These are phyloP conservation scores for Camptophora hylomeconis DNA, from an alignment of 2,329 filamentous ascomycete genomes.

Conservation along the genomic window DNA sequence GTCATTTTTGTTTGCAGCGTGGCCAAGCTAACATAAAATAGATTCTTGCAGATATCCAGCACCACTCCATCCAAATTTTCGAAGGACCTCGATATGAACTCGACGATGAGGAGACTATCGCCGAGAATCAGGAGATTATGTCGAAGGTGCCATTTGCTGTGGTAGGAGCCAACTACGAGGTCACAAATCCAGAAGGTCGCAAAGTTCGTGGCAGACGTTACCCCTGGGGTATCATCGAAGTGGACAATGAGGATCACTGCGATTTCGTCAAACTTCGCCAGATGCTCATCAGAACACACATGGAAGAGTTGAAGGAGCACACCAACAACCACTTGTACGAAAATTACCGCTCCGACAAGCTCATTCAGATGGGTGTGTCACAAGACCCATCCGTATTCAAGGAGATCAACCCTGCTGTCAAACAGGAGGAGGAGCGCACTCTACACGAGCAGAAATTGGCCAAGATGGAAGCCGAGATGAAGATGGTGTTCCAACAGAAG, in stretches of 20 bases:
- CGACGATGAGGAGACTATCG: slow-evolving; percentile 98
- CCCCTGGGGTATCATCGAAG: slow-evolving; percentile 97
- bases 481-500: slow-evolving; percentile 99
- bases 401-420: slow-evolving; percentile 99
- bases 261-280: slow-evolving; percentile 99
- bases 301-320: slow-evolving; percentile 99
- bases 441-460: slow-evolving; percentile 99
- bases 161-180: slow-evolving; percentile 91
- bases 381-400: slow-evolving; percentile 99
- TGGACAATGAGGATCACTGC: slow-evolving; percentile 99
- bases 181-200: slow-evolving; percentile 79
- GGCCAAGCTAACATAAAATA: slow-evolving; percentile 31
- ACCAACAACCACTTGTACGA: slow-evolving; percentile 98
- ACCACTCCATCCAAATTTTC: slow-evolving; percentile 97
- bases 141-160: slow-evolving; percentile 98
- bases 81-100: slow-evolving; percentile 97
- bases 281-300: slow-evolving; percentile 99
- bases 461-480: slow-evolving; percentile 99
- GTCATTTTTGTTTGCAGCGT: neutral
- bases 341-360: slow-evolving; percentile 99
- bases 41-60: slow-evolving; percentile 93
- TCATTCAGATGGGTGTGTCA: slow-evolving; percentile 93
- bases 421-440: slow-evolving; percentile 97
- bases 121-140: slow-evolving; percentile 99
- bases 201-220: slow-evolving; percentile 93